These are phyloP conservation scores for Phoma sp. DNA, from an alignment of 2,329 filamentous ascomycete genomes.

Conservation along the genomic window DNA sequence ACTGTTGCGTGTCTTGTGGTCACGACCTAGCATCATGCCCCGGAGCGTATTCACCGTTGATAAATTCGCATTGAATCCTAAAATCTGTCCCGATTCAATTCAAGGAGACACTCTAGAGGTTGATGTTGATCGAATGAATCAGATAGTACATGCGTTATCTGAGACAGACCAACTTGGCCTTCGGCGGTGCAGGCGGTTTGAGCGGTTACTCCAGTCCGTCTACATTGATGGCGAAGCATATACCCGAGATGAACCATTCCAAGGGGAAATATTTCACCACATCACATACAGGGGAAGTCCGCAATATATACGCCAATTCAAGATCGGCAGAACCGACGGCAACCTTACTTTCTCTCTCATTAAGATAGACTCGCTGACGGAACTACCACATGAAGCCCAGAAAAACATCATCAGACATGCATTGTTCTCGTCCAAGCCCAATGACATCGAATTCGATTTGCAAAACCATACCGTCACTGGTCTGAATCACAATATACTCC, in stretches of 20 bases:
- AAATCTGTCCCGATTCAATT: not conserved
- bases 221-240: not conserved
- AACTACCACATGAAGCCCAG: no score
- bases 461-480: not conserved
- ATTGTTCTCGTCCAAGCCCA: no score
- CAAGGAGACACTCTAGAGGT: not conserved
- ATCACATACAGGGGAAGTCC: no score
- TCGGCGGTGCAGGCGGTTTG: not conserved
- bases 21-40: not conserved
- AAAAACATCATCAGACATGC: no score
- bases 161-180: not conserved
- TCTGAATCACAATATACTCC: not conserved
- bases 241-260: no score
- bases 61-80: not conserved
- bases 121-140: not conserved
- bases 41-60: not conserved
- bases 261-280: no score
- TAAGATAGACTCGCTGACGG: no score
- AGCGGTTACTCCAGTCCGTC: not conserved
- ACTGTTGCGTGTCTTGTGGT: not conserved
- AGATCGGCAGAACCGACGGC: no score
- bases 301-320: no score
- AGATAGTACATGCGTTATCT: not conserved
- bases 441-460: not conserved
- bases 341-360: no score